phyloP scores from a whole-genome alignment of 345 rosid genomes.

The Hevea brasiliensis region DNA sequence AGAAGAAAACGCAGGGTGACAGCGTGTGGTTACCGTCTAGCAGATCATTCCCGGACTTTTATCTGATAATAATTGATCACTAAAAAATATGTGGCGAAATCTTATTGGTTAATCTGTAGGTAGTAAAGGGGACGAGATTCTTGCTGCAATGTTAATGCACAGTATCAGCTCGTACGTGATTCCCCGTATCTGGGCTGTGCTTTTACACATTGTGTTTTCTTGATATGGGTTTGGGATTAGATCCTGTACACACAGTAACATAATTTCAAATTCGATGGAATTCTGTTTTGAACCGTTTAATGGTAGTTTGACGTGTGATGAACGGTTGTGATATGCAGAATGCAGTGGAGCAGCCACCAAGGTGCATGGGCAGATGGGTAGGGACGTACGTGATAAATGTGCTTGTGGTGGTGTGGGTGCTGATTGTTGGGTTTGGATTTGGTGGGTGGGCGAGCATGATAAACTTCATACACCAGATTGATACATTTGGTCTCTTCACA shows the following conservation, averaged over 20 bases:
- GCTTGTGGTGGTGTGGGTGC: conserved; percentile 88
- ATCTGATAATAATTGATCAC: too few species aligned
- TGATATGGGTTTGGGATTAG: not conserved
- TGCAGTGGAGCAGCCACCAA: conserved; percentile 91
- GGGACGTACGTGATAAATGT: conserved; percentile 78
- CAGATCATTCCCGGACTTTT: conserved; percentile 37
- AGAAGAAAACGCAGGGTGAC: conserved; percentile 11
- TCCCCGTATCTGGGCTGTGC: conserved; percentile 3
- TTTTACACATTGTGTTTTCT: conserved; percentile 6
- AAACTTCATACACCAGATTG: conserved; percentile 87
- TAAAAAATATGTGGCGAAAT: too few species aligned
- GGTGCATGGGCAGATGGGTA: conserved; percentile 72
- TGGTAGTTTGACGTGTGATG: not conserved
- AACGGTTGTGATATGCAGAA: conserved; percentile 52
- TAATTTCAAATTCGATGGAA: too few species aligned
- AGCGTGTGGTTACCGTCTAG: conserved; percentile 42
- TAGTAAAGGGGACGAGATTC: conserved; percentile 20
- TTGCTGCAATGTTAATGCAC: conserved; percentile 17
- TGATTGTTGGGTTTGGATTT: conserved; percentile 88
- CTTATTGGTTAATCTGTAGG: too few species aligned
- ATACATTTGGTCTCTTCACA: conserved; percentile 92
- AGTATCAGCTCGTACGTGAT: conserved; percentile 19
- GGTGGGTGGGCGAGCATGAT: conserved; percentile 96
- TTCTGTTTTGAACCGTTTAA: too few species aligned
- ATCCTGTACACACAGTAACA: too few species aligned